Conservation (phyloP, 1,139 yeast species). For the Candida mesenterica region DNA sequence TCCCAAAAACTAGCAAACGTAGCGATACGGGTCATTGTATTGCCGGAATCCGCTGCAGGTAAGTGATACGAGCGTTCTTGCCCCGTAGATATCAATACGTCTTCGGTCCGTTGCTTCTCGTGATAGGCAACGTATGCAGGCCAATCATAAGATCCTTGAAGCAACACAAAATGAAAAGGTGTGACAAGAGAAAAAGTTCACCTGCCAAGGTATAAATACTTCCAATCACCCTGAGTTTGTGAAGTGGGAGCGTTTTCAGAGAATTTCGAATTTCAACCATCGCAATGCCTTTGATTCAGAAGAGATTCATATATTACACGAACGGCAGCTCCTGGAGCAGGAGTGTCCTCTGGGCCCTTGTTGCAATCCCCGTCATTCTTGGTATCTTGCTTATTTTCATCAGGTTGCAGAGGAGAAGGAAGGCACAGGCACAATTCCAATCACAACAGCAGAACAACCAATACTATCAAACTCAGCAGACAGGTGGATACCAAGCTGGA, state of each 20-base stretch:
- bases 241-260: too few species aligned
- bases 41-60: too few species aligned
- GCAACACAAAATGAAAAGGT: too few species aligned
- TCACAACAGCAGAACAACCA: constrained; percentile 10
- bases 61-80: too few species aligned
- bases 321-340: constrained; percentile 13
- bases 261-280: not conserved
- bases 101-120: too few species aligned
- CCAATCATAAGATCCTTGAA: too few species aligned
- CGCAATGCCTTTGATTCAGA: not conserved
- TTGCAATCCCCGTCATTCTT: constrained; percentile 13
- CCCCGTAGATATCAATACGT: too few species aligned
- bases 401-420: constrained; percentile 12
- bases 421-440: constrained; percentile 3
- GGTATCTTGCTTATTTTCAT: constrained; percentile 10
- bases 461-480: constrained; percentile 16
- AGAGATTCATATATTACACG: constrained; percentile 9
- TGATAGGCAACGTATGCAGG: too few species aligned
- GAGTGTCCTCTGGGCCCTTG: constrained; percentile 5
- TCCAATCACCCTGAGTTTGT: not conserved
- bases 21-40: too few species aligned
- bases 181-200: too few species aligned
- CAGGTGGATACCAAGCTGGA: constrained; percentile 2
- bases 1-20: too few species aligned
- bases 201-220: too few species aligned